These are phyloP conservation scores for Aspergillus fischeri DNA, from an alignment of 2,329 filamentous ascomycete species.

Conservation along the genomic window DNA sequence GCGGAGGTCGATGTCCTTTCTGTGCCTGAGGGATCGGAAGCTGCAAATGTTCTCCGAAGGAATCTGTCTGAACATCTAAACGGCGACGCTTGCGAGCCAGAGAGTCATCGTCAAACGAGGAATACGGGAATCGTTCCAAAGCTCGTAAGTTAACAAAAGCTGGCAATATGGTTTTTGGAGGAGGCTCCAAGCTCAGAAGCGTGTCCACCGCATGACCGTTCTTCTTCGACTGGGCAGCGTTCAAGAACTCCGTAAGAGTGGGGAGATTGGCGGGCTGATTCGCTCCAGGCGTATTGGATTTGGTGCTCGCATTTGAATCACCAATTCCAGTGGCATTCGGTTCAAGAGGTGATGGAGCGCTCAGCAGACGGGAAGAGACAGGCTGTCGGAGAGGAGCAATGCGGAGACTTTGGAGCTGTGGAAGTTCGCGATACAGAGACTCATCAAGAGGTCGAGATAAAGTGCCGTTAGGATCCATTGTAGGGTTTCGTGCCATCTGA, in stretches of 20 bases:
- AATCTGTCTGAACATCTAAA: slow-evolving; percentile 38
- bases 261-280: slow-evolving; percentile 35
- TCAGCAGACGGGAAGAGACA: slow-evolving; percentile 38
- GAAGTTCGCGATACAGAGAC: slow-evolving; percentile 38
- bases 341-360: slow-evolving; percentile 43
- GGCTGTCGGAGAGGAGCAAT: slow-evolving; percentile 48
- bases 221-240: slow-evolving; percentile 34
- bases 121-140: slow-evolving; percentile 41
- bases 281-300: slow-evolving; percentile 21
- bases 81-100: slow-evolving; percentile 42
- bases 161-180: slow-evolving; percentile 39
- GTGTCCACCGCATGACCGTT: slow-evolving; percentile 28
- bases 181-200: slow-evolving; percentile 32
- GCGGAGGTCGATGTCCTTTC: slow-evolving; percentile 41
- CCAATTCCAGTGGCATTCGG: slow-evolving; percentile 36
- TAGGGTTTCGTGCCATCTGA: slow-evolving; percentile 14
- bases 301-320: slow-evolving; percentile 28
- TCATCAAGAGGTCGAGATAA: slow-evolving; percentile 38
- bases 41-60: slow-evolving; percentile 43
- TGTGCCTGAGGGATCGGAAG: slow-evolving; percentile 46
- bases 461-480: slow-evolving; percentile 30
- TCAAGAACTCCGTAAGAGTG: slow-evolving; percentile 33
- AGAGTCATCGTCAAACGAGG: slow-evolving; percentile 36
- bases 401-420: slow-evolving; percentile 39
- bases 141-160: slow-evolving; percentile 47